Conservation (phyloP, 495 filamentous ascomycete species). For the Penicillium paxilli region DNA sequence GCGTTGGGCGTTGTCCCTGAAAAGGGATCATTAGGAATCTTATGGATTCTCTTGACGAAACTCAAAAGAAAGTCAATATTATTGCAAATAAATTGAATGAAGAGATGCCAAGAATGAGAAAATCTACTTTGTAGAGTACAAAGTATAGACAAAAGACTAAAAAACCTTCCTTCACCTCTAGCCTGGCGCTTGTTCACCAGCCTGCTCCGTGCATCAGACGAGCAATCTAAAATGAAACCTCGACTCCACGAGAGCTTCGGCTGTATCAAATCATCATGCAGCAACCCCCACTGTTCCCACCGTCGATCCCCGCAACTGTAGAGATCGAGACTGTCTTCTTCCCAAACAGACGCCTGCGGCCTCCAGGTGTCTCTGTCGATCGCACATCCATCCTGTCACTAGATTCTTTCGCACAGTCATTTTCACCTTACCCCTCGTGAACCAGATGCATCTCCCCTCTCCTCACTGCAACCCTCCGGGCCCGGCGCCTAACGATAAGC, state of each 20-base stretch:
- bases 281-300: not conserved
- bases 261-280: not conserved
- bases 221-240: not conserved
- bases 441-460: not conserved
- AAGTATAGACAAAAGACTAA: no score
- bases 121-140: no score
- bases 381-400: slow-evolving; percentile 1
- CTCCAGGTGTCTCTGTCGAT: slow-evolving; percentile 20
- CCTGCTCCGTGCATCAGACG: not conserved
- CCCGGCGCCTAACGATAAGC: slow-evolving; percentile 22
- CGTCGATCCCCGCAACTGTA: not conserved
- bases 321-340: slow-evolving; percentile 8
- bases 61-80: not conserved
- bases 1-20: slow-evolving; percentile 6
- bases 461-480: not conserved
- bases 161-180: not conserved
- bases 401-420: not conserved
- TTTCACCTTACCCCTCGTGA: not conserved
- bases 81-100: not conserved
- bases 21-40: not conserved
- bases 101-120: not conserved
- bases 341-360: slow-evolving; percentile 8
- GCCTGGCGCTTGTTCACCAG: not conserved
- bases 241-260: not conserved
- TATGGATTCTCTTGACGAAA: not conserved